A percentile compares a stretch with the other conserved stretches of the same genome.
Evolutionary conservation across 768 basidiomycete genomes (phyloP).

Genomic region (Collybiopsis confluens): DNA sequence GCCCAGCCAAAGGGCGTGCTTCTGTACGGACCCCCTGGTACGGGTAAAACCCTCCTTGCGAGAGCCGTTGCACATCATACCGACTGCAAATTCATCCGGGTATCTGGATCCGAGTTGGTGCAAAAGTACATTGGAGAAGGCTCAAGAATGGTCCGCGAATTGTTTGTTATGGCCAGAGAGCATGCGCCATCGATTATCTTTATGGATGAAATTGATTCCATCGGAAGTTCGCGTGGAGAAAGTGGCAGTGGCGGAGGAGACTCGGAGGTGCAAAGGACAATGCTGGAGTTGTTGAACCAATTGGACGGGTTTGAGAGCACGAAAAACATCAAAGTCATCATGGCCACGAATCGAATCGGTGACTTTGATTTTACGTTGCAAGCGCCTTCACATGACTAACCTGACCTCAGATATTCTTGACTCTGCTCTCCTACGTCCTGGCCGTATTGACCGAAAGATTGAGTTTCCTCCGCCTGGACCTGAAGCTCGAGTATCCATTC

Average conservation of each 20-base stretch:
- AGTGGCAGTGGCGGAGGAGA: slow-evolving; percentile 45
- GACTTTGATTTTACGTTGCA: slow-evolving; percentile 3
- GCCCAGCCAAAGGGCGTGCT: slow-evolving; percentile 79
- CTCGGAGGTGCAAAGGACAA: slow-evolving; percentile 63
- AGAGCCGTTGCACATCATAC: slow-evolving; percentile 80
- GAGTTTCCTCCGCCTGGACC: slow-evolving; percentile 91
- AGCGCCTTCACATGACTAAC: neutral
- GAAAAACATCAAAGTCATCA: slow-evolving; percentile 74
- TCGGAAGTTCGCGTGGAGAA: slow-evolving; percentile 70
- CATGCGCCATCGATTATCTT: slow-evolving; percentile 81
- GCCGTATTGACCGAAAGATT: slow-evolving; percentile 87
- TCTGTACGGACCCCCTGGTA: slow-evolving; percentile 74
- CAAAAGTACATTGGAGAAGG: slow-evolving; percentile 85
- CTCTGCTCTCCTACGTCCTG: slow-evolving; percentile 68
- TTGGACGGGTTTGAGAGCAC: slow-evolving; percentile 64
- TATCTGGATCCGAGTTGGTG: slow-evolving; percentile 69
- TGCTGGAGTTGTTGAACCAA: slow-evolving; percentile 64
- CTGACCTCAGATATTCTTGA: slow-evolving; percentile 62
- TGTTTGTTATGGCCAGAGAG: slow-evolving; percentile 81
- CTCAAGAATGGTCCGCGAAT: slow-evolving; percentile 72
- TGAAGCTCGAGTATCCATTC: slow-evolving; percentile 20
- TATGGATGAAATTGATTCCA: slow-evolving; percentile 84
- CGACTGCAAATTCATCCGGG: slow-evolving; percentile 78
- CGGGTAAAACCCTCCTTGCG: slow-evolving; percentile 72
- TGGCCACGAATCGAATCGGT: slow-evolving; percentile 82